These are phyloP conservation scores for Ogataea saltuana DNA, from an alignment of 805 yeast species.

Conservation along the genomic window DNA sequence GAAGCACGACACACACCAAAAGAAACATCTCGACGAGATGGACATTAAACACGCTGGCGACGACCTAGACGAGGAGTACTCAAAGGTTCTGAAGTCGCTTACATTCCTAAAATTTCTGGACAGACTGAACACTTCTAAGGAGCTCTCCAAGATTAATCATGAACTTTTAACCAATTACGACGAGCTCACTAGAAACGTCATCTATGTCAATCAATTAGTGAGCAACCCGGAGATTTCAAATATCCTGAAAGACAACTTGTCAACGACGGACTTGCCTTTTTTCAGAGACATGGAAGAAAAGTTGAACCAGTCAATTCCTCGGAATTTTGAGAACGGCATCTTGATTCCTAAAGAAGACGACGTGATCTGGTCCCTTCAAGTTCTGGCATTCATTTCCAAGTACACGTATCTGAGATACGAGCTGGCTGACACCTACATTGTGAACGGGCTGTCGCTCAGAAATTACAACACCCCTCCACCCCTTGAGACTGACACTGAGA, in stretches of 20 bases:
- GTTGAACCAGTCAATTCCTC: slow-evolving; percentile 41
- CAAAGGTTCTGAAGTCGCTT: slow-evolving; percentile 29
- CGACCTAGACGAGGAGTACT: slow-evolving; percentile 27
- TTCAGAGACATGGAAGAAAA: slow-evolving; percentile 24
- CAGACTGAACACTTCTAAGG: slow-evolving; percentile 28
- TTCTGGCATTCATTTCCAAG: slow-evolving; percentile 90
- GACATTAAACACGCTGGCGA: slow-evolving; percentile 9
- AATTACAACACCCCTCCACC: slow-evolving; percentile 37
- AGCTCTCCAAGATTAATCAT: slow-evolving; percentile 22
- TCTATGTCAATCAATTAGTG: slow-evolving; percentile 30
- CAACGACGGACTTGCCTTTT: slow-evolving; percentile 23
- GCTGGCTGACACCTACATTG: slow-evolving; percentile 73
- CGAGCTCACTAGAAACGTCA: slow-evolving; percentile 27
- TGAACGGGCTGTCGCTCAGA: slow-evolving; percentile 65
- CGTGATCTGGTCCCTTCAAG: slow-evolving; percentile 88
- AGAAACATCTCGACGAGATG: slow-evolving; percentile 4
- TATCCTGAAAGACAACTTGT: slow-evolving; percentile 26
- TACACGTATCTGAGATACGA: slow-evolving; percentile 76
- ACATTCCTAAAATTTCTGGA: slow-evolving; percentile 32
- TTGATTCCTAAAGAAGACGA: slow-evolving; percentile 93
- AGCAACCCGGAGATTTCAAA: slow-evolving; percentile 32
- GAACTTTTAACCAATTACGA: slow-evolving; percentile 27
- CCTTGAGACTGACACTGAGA: slow-evolving; percentile 30
- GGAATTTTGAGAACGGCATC: slow-evolving; percentile 63
- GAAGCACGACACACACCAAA: slow-evolving; percentile 20